Evolutionary conservation across 2,329 filamentous ascomycete species (phyloP), one percentile per base, ranked within the genome.

Genomic region (Talaromyces sp.): DNA sequence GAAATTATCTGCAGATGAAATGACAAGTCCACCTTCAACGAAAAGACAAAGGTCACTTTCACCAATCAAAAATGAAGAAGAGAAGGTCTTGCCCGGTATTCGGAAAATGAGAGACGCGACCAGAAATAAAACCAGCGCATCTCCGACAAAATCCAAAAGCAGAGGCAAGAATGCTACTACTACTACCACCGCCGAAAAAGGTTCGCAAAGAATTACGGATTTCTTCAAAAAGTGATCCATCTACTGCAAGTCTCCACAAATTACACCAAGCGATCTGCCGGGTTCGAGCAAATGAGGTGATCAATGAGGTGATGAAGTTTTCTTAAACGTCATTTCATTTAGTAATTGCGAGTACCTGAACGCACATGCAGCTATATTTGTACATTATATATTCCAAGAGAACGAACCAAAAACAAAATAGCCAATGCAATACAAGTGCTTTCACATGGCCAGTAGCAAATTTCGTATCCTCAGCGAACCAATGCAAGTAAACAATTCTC

Each of bases 81-180:
- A 39, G 31, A 11, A 35, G 66, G 52, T 31, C 25, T 37, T 59
- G 22, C 54, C 54, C n/a, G 77, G 69, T 85, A 84, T 74, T 81
- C 78, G 56, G 80, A 82, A 69, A 87, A 85, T 74, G 85, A 86
- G 39, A 86, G 84, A 6, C 85, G 80, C 68, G 88, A 88, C 70
- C 75, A 79, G 41, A 83, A 84, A 83, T 71, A 79, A 75, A 31
- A 74, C 83, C 71, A 79, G 74, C 43, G 74, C 47, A 15, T 66
- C 65, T 33, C 47, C 65, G 13, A 31, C 27, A 1, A 66, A 64
- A 2, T 17, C 43, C 13, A 66, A 50, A 11, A 49, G 17, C 11
- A 62, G 49, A 41, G 39, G 13, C 25, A 76, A 76, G 68, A 78
- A 74, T 45, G 85, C 81, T 66, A 66, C 50, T 37, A 3, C 37